Base-by-base conservation (phyloP, 306 rosid species). In the Spatholobus suberectus region DNA sequence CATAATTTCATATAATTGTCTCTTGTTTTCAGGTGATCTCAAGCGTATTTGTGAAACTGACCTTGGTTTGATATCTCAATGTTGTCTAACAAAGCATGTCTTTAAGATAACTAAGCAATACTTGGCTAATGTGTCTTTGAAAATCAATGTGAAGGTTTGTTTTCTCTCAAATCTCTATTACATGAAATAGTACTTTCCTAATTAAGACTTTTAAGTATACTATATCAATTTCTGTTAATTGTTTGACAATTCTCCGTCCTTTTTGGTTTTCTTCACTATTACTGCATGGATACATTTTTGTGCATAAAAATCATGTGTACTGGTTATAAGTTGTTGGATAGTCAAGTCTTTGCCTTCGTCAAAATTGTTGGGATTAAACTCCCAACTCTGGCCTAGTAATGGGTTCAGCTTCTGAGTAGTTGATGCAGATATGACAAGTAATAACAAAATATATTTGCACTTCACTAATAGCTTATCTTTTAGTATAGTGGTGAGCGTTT, bases 31-130 rank as follows among this genome's bases (percentile, higher is more conserved):
- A 95, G 99, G 99, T 85, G 98, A 93, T 79, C 80, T 95, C 55
- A 95, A 95, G 79, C 93, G 98, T 18, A 93, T 95, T 21, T 93
- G 99, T 73, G 99, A 95, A 90, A 95, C 99, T 0, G 97, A 95
- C 13, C 98, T 95, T 75, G 99, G 99, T 51, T 83, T 95, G 52
- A 94, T 95, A 54, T 92, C 99, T 12, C 99, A 95, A 83, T 95
- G 99, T 87, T 95, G 99, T 79, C 78, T 95, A 89, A 92, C 98
- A 1, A 95, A 90, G 82, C 93, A 95, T 70, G 99, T 95, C 18
- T 90, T 84, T 73, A 90, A 69, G 79, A 95, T 93, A 89, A 89
- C 87, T 55, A 95, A 95, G 87, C 99, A 90, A 86, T 95, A 95
- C 73, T 77, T 95, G 78, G 98, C 99, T 27, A 95, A 95, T 8